Evolutionary conservation across 192 early-diverging fungal genomes (phyloP).

Genomic region (Coemansia sp.): DNA sequence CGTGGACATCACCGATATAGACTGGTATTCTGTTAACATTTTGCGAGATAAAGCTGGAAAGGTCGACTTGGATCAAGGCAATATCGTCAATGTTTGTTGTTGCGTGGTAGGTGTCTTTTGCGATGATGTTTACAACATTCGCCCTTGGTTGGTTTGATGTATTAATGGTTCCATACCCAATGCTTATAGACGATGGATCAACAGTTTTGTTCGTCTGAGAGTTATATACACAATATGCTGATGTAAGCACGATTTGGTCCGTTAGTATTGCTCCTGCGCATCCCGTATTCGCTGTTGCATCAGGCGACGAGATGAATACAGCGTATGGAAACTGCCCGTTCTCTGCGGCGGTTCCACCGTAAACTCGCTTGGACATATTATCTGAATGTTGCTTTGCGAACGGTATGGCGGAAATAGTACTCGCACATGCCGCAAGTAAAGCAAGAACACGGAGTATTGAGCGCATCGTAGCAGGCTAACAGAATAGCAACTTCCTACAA

Average conservation of each 20-base stretch:
- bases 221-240: conserved; percentile 43
- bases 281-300: conserved; percentile 33
- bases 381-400: neutral
- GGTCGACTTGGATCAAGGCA: conserved; percentile 40
- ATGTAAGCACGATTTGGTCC: conserved; percentile 43
- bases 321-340: conserved; percentile 39
- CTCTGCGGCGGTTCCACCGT: conserved; percentile 29
- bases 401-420: neutral
- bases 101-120: conserved; percentile 23
- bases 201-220: conserved; percentile 17
- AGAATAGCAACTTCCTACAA: too few relatives aligned
- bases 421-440: neutral
- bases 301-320: conserved; percentile 36
- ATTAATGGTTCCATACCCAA: conserved; percentile 41
- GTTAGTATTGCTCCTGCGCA: conserved; percentile 51
- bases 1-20: conserved; percentile 30
- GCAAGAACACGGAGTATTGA: neutral
- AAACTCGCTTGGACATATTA: conserved; percentile 21
- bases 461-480: neutral
- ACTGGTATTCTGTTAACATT: conserved; percentile 38
- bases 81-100: conserved; percentile 41
- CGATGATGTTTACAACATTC: conserved; percentile 28
- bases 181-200: conserved; percentile 22
- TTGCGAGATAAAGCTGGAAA: conserved; percentile 16
- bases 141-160: conserved; percentile 30